These are phyloP conservation scores for Tephrocybe sp. DNA, from an alignment of 768 basidiomycete species.

Conservation along the genomic window DNA sequence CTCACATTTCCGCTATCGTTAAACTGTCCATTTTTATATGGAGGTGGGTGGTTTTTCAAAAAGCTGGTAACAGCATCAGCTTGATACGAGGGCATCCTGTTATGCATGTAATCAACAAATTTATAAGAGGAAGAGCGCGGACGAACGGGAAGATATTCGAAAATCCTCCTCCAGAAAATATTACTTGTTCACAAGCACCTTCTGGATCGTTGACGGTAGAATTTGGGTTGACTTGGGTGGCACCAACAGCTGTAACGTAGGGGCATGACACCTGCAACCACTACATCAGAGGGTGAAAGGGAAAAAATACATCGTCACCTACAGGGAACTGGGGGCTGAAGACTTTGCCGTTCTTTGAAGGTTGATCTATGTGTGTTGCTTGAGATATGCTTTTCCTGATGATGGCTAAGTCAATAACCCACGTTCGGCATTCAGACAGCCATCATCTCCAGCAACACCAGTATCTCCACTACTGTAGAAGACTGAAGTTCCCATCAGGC, in stretches of 20 bases:
- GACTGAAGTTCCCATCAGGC: conserved; percentile 56
- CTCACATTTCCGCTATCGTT: conserved; percentile 42
- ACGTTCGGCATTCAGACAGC: conserved; percentile 42
- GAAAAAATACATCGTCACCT: not conserved
- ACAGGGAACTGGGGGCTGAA: conserved; percentile 27
- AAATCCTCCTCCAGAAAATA: conserved; percentile 53
- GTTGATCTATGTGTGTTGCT: conserved; percentile 16
- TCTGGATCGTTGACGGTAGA: conserved; percentile 42
- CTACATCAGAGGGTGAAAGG: not conserved
- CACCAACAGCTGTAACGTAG: conserved; percentile 49
- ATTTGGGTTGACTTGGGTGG: conserved; percentile 45
- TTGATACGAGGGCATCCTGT: conserved; percentile 44
- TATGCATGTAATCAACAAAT: conserved; percentile 6
- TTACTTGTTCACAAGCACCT: conserved; percentile 41
- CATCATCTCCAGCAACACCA: conserved; percentile 14
- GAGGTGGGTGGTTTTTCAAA: conserved; percentile 35
- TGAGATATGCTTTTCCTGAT: not conserved
- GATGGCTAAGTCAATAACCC: not conserved
- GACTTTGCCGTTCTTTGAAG: conserved; percentile 19
- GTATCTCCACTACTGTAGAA: conserved; percentile 58
- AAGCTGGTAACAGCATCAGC: conserved; percentile 35
- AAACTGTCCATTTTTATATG: conserved; percentile 38
- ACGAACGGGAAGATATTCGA: conserved; percentile 38
- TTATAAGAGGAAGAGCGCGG: not conserved
- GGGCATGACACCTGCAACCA: conserved; percentile 37